Percentiles rank a stretch among this genome's conserved stretches.
phyloP scores from a whole-genome alignment of 108 stramenopile species.

The Pinguiococcus pyrenoidosus region DNA sequence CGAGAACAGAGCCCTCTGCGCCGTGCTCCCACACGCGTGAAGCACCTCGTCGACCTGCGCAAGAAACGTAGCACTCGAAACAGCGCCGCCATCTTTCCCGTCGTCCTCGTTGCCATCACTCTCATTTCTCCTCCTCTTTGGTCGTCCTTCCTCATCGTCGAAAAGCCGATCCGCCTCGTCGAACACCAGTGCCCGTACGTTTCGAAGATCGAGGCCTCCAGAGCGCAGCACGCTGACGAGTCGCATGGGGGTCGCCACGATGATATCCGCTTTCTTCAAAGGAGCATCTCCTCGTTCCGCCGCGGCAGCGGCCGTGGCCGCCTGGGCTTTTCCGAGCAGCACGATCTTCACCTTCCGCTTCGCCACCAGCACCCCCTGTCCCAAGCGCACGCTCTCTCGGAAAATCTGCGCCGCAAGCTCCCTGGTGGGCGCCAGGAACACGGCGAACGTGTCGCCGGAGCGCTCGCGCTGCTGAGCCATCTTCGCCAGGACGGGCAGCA shows the following conservation, averaged over 20 bases:
- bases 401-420: constrained; percentile 56
- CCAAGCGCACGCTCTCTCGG: constrained; percentile 77
- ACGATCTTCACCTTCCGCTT: constrained; percentile 45
- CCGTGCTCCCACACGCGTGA: constrained; percentile 44
- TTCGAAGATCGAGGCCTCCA: constrained; percentile 8
- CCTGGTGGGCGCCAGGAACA: constrained; percentile 91
- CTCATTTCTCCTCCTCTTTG: constrained; percentile 13
- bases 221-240: constrained; percentile 16
- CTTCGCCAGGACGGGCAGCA: constrained; percentile 57
- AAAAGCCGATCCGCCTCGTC: constrained; percentile 39
- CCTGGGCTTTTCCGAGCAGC: constrained; percentile 54
- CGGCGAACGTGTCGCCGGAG: constrained; percentile 20
- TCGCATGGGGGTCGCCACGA: constrained; percentile 36
- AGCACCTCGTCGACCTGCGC: constrained; percentile 87
- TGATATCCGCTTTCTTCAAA: constrained; percentile 18
- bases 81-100: neutral
- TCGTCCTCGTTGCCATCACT: neutral
- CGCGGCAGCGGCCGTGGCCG: constrained; percentile 9
- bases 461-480: neutral
- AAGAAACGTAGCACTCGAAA: constrained; percentile 38
- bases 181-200: constrained; percentile 21
- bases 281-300: constrained; percentile 6
- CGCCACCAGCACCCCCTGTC: too few species aligned
- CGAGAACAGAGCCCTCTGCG: constrained; percentile 78
- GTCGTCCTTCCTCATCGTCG: constrained; percentile 13